Base-by-base conservation (phyloP, 176 grass and related monocot species). In the Dendrocalamus sinicus region DNA sequence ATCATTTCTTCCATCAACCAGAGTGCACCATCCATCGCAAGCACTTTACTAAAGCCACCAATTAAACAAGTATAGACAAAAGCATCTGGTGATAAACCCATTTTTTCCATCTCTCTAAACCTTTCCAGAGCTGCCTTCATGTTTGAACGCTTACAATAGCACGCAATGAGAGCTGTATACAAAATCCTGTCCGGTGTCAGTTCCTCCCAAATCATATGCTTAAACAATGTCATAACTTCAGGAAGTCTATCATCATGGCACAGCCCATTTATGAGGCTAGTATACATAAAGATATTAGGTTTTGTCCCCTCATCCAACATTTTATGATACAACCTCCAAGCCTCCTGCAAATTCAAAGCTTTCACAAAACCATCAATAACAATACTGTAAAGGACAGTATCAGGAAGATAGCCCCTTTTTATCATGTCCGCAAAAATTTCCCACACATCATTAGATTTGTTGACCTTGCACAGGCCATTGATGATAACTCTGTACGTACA, bases 51-150 rank as follows among this genome's bases (percentile, higher is more conserved):
- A n/a, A 60, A 97, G 28, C 92, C 90, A 81, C 68, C 63, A 90
- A 94, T 91, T 70, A 94, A 81, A 86, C 90, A 90, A 43, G 90
- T 91, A 68, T 92, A 94, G 45, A 89, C 72, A 92, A 92, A 94
- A 80, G 83, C 45, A 89, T 96, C 94, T 67, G 88, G 83, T 11
- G 8, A 26, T 59, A 89, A 61, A 57, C 85, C 85, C 15, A 2
- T 60, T 69, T 70, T 77, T 58, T 84, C 67, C 89, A 95, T 95
- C 66, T 95, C 81, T 71, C 45, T 61, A 44, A 93, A 86, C 52
- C 84, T 63, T 77, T 79, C 72, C 39, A 74, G 10, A 89, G 91
- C 93, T 13, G 62, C 83, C 47, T 92, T 83, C 88, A 98, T 85
- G 83, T 98, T 88, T 46, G 67, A 86, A 74, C 40, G 74, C 52